These are phyloP conservation scores for Neonothopanus nambi DNA, from an alignment of 1,284 basidiomycete species.

Conservation along the genomic window DNA sequence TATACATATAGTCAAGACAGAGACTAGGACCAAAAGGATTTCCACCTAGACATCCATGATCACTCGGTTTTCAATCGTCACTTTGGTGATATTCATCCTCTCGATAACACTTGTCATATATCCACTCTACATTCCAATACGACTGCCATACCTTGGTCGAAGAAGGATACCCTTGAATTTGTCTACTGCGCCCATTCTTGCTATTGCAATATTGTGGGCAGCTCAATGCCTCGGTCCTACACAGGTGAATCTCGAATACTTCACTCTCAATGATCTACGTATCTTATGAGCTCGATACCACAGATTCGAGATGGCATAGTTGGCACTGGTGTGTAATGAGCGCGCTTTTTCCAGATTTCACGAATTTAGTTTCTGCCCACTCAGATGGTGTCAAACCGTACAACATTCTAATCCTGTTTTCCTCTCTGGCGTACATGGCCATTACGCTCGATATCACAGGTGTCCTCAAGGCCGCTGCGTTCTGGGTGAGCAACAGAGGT, in stretches of 20 bases:
- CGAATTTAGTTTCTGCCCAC: background rate
- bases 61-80: slow-evolving; percentile 56
- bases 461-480: slow-evolving; percentile 83
- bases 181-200: slow-evolving; percentile 75
- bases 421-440: slow-evolving; percentile 92
- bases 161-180: slow-evolving; percentile 60
- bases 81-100: slow-evolving; percentile 70
- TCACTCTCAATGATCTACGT: slow-evolving; percentile 45
- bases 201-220: slow-evolving; percentile 79
- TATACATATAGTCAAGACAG: too few relatives aligned
- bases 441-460: slow-evolving; percentile 92
- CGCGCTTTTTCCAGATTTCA: background rate
- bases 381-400: slow-evolving; percentile 82
- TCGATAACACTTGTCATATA: slow-evolving; percentile 75
- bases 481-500: slow-evolving; percentile 81
- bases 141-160: slow-evolving; percentile 28
- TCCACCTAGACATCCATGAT: slow-evolving; percentile 32
- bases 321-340: slow-evolving; percentile 23
- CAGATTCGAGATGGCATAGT: slow-evolving; percentile 45
- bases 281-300: slow-evolving; percentile 25
- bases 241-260: slow-evolving; percentile 41
- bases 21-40: too few relatives aligned
- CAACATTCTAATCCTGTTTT: slow-evolving; percentile 92
- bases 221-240: slow-evolving; percentile 68
- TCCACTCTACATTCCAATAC: slow-evolving; percentile 57